These are phyloP conservation scores for Diaporthe helianthi DNA, from an alignment of 2,329 filamentous ascomycete species.

Conservation along the genomic window DNA sequence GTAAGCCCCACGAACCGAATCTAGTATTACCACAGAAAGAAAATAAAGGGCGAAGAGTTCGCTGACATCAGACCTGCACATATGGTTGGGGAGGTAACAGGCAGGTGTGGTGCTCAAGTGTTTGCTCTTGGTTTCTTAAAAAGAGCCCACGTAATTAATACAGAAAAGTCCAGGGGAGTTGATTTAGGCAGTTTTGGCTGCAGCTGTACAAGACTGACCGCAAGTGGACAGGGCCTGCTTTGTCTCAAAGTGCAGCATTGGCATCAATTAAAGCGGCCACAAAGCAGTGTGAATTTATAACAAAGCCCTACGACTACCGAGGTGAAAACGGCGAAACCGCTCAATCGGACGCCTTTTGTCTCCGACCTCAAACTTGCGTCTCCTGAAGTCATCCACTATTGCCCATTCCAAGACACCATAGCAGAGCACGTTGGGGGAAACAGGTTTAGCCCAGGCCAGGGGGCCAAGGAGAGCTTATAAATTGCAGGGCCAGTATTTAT, in stretches of 20 bases:
- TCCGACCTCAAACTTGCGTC: neutral
- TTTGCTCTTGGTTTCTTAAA: neutral
- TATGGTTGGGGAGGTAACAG: neutral
- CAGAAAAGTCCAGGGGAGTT: neutral
- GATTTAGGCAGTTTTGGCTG: neutral
- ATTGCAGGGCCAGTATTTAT: neutral
- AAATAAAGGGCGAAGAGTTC: neutral
- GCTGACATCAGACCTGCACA: neutral
- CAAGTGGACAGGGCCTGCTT: constrained; percentile 1
- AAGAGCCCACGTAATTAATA: neutral
- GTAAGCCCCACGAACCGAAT: no score
- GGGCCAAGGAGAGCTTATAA: neutral
- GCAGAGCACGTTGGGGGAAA: neutral
- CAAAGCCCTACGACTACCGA: neutral
- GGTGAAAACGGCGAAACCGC: constrained; percentile 5
- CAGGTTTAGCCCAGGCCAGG: no score
- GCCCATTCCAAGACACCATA: neutral
- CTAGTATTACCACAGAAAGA: neutral
- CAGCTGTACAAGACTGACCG: neutral
- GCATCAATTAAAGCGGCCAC: neutral
- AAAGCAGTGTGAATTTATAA: neutral
- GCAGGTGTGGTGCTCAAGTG: no score
- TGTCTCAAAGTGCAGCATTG: neutral
- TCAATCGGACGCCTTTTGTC: neutral
- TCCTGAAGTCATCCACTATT: neutral